A percentile compares a stretch with the other conserved stretches of the same genome.
phyloP scores from a whole-genome alignment of 495 filamentous ascomycete species.

The Trichoderma parareesei region DNA sequence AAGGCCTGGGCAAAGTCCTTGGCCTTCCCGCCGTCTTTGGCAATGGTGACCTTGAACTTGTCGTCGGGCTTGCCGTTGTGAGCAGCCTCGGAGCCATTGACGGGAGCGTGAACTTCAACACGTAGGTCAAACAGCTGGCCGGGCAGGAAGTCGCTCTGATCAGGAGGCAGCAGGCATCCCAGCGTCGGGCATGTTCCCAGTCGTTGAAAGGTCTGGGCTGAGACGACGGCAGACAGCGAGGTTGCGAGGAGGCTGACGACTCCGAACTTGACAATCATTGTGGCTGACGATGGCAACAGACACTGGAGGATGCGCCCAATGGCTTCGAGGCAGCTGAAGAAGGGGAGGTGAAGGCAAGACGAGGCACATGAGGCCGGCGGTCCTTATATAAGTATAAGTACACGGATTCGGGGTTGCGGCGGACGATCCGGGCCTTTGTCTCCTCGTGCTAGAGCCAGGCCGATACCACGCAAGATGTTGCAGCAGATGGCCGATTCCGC shows the following conservation, averaged over 20 bases:
- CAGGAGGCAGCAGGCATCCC: slow-evolving; percentile 68
- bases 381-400: too few relatives aligned
- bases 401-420: too few relatives aligned
- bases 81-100: slow-evolving; percentile 65
- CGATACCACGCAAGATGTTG: too few relatives aligned
- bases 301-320: not conserved
- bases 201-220: slow-evolving; percentile 61
- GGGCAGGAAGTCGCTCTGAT: slow-evolving; percentile 68
- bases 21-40: slow-evolving; percentile 43
- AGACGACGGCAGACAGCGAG: slow-evolving; percentile 23
- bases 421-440: too few relatives aligned
- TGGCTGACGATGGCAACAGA: slow-evolving; percentile 1
- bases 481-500: too few relatives aligned
- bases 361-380: too few relatives aligned
- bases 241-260: slow-evolving; percentile 25
- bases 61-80: slow-evolving; percentile 51
- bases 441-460: too few relatives aligned
- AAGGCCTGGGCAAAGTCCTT: slow-evolving; percentile 52
- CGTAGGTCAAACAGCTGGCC: slow-evolving; percentile 71
- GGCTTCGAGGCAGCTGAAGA: not conserved
- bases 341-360: too few relatives aligned
- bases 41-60: slow-evolving; percentile 60
- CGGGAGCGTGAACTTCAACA: slow-evolving; percentile 65
- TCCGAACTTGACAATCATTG: slow-evolving; percentile 25
- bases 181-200: slow-evolving; percentile 61